Percentiles rank a stretch among this genome's conserved stretches.
phyloP scores from a whole-genome alignment of 331 rosid species.

The Malus hybrid region DNA sequence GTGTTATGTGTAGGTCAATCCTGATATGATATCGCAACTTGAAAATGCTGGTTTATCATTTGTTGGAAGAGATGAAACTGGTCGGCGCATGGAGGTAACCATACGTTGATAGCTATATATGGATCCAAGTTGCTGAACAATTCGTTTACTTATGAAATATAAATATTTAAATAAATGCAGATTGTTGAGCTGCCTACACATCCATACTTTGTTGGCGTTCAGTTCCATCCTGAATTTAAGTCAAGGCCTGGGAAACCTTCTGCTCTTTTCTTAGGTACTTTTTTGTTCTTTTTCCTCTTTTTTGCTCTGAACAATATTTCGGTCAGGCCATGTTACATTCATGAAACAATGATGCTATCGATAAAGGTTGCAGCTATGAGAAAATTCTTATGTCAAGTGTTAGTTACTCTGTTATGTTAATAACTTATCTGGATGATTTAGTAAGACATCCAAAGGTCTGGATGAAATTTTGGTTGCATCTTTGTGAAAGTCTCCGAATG shows the following conservation, averaged over 20 bases:
- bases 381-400: neutral
- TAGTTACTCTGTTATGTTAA: neutral
- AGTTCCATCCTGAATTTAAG: constrained; percentile 49
- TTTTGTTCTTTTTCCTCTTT: neutral
- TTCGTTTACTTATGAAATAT: neutral
- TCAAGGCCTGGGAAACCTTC: constrained; percentile 50
- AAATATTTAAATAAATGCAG: constrained; percentile 15
- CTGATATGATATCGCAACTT: constrained; percentile 39
- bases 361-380: neutral
- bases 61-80: constrained; percentile 30
- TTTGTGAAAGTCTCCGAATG: too few species aligned
- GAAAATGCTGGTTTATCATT: constrained; percentile 33
- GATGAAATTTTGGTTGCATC: too few species aligned
- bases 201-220: constrained; percentile 44
- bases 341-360: neutral
- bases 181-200: constrained; percentile 36
- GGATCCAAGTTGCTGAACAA: neutral
- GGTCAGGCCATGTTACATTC: neutral
- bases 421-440: neutral
- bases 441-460: too few species aligned
- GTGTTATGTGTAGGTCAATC: constrained; percentile 37
- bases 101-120: neutral
- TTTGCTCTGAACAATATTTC: neutral
- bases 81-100: constrained; percentile 40
- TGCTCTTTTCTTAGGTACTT: constrained; percentile 36